Conservation (phyloP, 257 asterid genomes). For the Gentiana straminea region DNA sequence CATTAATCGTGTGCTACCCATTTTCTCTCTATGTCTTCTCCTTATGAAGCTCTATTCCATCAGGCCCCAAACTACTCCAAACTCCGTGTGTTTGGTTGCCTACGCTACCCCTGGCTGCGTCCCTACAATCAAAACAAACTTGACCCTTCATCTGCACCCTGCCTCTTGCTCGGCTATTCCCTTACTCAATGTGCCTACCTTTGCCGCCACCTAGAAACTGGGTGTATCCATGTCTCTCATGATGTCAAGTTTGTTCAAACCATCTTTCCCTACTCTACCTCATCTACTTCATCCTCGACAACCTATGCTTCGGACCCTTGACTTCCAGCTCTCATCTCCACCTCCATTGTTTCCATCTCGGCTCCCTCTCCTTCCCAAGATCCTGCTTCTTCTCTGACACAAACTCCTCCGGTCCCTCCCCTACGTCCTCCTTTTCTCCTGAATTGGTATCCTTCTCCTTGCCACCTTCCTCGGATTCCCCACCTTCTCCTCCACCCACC, state of each 20-base stretch:
- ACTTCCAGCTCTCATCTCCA: no score
- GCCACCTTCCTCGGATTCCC: no score
- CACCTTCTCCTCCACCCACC: no score
- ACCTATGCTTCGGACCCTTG: no score
- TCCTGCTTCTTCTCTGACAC: neutral
- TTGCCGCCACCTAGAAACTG: neutral
- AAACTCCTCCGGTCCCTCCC: no score
- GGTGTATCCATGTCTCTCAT: no score
- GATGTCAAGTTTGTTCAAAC: neutral
- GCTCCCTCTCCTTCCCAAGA: neutral
- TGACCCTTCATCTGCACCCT: neutral
- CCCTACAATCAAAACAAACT: conserved; percentile 1
- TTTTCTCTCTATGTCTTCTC: neutral
- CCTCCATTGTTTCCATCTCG: no score
- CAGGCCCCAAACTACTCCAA: neutral
- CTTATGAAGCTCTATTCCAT: neutral
- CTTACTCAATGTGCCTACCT: conserved; percentile 1
- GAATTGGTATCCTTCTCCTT: no score
- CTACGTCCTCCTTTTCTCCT: neutral
- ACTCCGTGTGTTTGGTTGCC: conserved; percentile 6
- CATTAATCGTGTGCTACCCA: neutral
- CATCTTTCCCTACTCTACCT: neutral
- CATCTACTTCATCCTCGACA: neutral
- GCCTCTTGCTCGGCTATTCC: conserved; percentile 5
- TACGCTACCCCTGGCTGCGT: conserved; percentile 3